Evolutionary conservation across 2,329 filamentous ascomycete genomes (phyloP), one percentile per base, ranked within the genome.

Genomic region (Fusarium poae): DNA sequence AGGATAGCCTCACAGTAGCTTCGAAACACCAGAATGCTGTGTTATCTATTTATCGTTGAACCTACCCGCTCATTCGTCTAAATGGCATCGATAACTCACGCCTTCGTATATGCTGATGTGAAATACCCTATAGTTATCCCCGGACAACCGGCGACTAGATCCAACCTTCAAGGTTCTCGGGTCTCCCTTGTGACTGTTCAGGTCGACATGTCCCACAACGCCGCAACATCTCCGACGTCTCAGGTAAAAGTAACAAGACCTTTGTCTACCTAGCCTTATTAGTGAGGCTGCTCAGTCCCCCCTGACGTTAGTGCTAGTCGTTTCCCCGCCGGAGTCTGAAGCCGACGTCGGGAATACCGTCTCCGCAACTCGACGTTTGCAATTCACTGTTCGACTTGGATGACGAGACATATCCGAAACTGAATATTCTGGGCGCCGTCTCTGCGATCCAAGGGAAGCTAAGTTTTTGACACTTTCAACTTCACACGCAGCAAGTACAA

Each of bases 171-270:
- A 50, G 67, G 67, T 70, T 68, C 67, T 54, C 61, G 29, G 23
- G n/a, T 16, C 35, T 39, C 40, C 53, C 49, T 40, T n/a, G 32
- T 40, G 60, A 62, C 32, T 21, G 20, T 48, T 43, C 27, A 15
- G 15, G 42, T n/a, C 27, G 16, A 15, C n/a, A 13, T 15, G 43
- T 52, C 55, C 63, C 59, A 23, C 56, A 70, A 71, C 20, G 46
- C 68, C 68, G 67, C 48, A 34, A 54, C 52, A 68, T 68, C 67
- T 58, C 67, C 66, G 66, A 57, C 21, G 27, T 68, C 29, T 68
- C 46, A 37, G 21, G 29, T 35, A 34, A 45, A 34, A 49, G 34
- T 5, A 27, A 27, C 13, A 54, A 3, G 29, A 27, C 40, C 29
- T 21, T 32, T 34, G 27, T 30, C 13, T 18, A 7, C 23, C 34